Conservation (phyloP, 176 grass and related monocot genomes). For the Oryza coarctata region DNA sequence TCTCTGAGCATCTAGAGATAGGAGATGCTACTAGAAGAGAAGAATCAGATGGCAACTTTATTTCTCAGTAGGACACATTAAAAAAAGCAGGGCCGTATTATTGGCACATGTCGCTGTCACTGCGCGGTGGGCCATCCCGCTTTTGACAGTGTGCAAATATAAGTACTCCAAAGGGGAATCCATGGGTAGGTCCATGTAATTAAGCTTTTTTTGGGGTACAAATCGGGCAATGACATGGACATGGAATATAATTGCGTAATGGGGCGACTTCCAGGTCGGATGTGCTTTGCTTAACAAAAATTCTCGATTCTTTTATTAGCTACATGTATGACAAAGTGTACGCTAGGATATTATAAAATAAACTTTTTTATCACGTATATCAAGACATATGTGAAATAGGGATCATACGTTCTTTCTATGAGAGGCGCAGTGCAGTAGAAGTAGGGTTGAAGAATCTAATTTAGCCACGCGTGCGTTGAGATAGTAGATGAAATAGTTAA, state of each 20-base stretch:
- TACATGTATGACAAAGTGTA: too few species aligned
- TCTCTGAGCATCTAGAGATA: not conserved
- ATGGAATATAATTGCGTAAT: not conserved
- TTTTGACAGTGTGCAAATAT: not conserved
- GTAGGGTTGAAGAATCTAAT: too few species aligned
- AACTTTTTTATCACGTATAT: too few species aligned
- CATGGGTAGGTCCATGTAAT: conserved; percentile 22
- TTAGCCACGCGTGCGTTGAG: too few species aligned
- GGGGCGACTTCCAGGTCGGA: not conserved
- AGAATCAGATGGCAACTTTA: conserved; percentile 9
- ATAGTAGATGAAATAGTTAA: too few species aligned
- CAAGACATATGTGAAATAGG: too few species aligned
- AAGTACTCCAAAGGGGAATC: conserved; percentile 22
- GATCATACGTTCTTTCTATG: too few species aligned
- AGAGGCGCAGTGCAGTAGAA: too few species aligned
- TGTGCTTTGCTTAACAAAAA: not conserved
- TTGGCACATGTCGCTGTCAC: not conserved
- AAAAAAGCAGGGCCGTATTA: not conserved
- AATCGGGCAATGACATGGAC: conserved; percentile 9
- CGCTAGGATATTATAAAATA: too few species aligned
- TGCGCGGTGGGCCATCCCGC: conserved; percentile 7
- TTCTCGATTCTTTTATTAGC: not conserved
- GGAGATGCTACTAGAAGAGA: conserved; percentile 23
- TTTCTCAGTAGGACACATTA: not conserved
- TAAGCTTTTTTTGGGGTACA: not conserved